Conservation (phyloP, 2,329 filamentous ascomycete genomes). For the Fusarium stilboides region DNA sequence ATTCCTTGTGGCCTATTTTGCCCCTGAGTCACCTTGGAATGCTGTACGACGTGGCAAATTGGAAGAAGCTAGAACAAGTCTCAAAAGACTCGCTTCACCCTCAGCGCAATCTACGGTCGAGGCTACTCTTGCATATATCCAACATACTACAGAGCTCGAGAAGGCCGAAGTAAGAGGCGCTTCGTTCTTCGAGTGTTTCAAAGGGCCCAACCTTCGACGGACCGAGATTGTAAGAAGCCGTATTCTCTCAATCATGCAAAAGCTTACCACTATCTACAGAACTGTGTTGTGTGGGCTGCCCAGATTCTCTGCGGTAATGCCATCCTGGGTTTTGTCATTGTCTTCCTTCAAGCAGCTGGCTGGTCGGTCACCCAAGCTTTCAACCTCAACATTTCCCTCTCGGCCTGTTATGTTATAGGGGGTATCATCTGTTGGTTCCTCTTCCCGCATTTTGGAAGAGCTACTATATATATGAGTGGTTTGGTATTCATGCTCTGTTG, state of each 20-base stretch:
- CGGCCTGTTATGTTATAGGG: conserved; percentile 58
- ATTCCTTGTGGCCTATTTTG: conserved; percentile 48
- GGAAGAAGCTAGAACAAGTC: conserved; percentile 40
- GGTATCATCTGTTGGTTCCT: conserved; percentile 59
- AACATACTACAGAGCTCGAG: too few relatives aligned
- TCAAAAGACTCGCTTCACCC: too few relatives aligned
- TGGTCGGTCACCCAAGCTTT: conserved; percentile 56
- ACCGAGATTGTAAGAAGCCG: too few relatives aligned
- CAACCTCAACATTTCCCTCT: conserved; percentile 58
- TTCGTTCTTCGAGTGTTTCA: too few relatives aligned
- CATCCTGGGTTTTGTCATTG: conserved; percentile 55
- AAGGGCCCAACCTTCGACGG: too few relatives aligned
- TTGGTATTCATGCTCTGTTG: conserved; percentile 58
- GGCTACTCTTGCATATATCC: too few relatives aligned
- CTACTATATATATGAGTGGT: conserved; percentile 59
- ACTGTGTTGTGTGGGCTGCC: conserved; percentile 58
- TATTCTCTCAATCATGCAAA: too few relatives aligned
- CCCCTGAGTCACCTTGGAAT: conserved; percentile 52
- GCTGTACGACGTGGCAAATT: conserved; percentile 49
- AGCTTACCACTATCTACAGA: conserved; percentile 11
- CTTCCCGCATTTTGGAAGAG: conserved; percentile 58
- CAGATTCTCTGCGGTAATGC: conserved; percentile 57
- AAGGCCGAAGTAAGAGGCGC: too few relatives aligned
- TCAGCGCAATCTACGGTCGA: too few relatives aligned
- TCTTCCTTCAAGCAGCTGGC: conserved; percentile 58